Evolutionary conservation across 2,329 filamentous ascomycete genomes (phyloP).

Genomic region (Xylaria sp.): DNA sequence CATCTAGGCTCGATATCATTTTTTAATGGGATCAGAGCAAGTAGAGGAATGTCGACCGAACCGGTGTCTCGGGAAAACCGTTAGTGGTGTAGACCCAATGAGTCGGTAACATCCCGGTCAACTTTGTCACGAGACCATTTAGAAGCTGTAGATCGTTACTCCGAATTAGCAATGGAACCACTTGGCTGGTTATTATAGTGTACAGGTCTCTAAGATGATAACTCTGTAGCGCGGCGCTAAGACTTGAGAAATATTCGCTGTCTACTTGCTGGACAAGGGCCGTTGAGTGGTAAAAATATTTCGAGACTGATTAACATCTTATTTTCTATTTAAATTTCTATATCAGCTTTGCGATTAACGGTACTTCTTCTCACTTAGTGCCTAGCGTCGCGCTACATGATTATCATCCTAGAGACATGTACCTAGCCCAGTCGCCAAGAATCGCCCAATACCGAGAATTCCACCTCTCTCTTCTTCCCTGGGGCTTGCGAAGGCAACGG

Average conservation of each 20-base stretch:
- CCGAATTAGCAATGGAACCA: background rate
- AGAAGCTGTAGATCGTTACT: conserved; percentile 16
- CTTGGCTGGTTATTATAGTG: background rate
- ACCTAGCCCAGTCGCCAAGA: background rate
- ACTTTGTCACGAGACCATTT: conserved; percentile 20
- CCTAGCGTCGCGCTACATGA: too few relatives aligned
- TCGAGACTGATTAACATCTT: too few relatives aligned
- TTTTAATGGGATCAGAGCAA: background rate
- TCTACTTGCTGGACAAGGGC: too few relatives aligned
- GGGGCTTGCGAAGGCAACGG: conserved; percentile 8
- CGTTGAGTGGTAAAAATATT: too few relatives aligned
- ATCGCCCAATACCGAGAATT: background rate
- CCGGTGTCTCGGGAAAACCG: background rate
- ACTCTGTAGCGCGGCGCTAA: too few relatives aligned
- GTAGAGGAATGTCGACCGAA: conserved; percentile 1
- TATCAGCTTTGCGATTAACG: too few relatives aligned
- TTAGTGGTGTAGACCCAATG: conserved; percentile 15
- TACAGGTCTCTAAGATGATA: too few relatives aligned
- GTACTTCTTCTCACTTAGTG: too few relatives aligned
- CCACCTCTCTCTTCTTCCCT: background rate
- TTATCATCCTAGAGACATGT: too few relatives aligned
- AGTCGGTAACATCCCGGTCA: conserved; percentile 20
- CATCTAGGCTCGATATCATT: too few relatives aligned
- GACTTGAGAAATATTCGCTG: too few relatives aligned
- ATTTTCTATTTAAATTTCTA: too few relatives aligned